Base-by-base conservation (phyloP, 2,329 filamentous ascomycete species). In the Coleophoma eucalyptorum region DNA sequence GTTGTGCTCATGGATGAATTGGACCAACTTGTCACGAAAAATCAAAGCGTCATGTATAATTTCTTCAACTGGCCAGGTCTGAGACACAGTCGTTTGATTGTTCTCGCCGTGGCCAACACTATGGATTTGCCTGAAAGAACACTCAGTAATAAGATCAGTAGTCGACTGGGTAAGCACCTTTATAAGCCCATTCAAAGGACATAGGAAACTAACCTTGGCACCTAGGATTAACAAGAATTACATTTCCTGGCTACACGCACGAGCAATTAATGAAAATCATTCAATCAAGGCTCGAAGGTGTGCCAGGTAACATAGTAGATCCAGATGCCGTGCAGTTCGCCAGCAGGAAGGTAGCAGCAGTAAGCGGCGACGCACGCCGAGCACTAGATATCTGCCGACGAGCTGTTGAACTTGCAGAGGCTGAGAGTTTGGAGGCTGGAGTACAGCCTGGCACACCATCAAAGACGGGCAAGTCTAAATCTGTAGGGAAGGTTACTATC, bases 31-130 rank as follows among this genome's bases (percentile, higher is more conserved):
- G 95, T 99, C 5, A 99, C 94, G 12, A 94, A 93, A 65, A 97
- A 96, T 63, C 95, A 99, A 68, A 93, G 90, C n/a, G 94, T 99
- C 71, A 99, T 99, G 94, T 99, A 99, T 74, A 99, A 99, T 69
- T 99, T 99, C 70, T 99, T 99, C 80, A 99, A 99, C 65, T 99
- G 94, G 94, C 94, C 94, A 4, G 89, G 90, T 11, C 76, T 97
- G 49, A 83, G 89, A 46, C 92, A 99, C 69, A 96, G 90, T 49
- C 84, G 92, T 45, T 78, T 99, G 42, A 97, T 99, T 67, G 95
- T 99, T 6, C 82, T 99, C 6, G 95, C 95, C 11, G 94, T 99
- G 16, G 95, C 94, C 48, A 99, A 99, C 69, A 99, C 94, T 20
- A 99, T 99, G 94, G 94, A 99, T 71, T 73, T 99, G 51, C 94